phyloP scores from a whole-genome alignment of 495 filamentous ascomycete species.

The Neurospora sp. region DNA sequence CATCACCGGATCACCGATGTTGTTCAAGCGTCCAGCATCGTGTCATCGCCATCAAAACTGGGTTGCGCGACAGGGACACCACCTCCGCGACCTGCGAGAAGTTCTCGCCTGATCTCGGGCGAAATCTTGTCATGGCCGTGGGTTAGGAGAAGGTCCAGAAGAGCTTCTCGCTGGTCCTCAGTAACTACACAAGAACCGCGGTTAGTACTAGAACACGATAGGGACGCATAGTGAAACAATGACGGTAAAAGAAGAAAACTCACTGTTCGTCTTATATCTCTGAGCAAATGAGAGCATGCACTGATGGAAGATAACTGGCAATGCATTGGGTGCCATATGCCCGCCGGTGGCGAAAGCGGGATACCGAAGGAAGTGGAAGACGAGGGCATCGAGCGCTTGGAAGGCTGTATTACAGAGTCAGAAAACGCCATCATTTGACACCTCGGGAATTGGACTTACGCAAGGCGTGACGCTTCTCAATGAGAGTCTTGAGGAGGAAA shows the following conservation, averaged over 20 bases:
- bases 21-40: constrained; percentile 49
- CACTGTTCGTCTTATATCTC: constrained; percentile 72
- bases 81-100: constrained; percentile 79
- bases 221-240: neutral
- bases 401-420: constrained; percentile 31
- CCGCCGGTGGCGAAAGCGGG: constrained; percentile 30
- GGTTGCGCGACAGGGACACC: constrained; percentile 56
- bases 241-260: constrained; percentile 24
- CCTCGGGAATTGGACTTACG: constrained; percentile 32
- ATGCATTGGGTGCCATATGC: constrained; percentile 9
- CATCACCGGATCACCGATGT: neutral
- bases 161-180: constrained; percentile 74
- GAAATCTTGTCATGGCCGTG: constrained; percentile 84
- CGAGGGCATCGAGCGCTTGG: constrained; percentile 86
- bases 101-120: constrained; percentile 81
- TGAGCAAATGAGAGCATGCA: constrained; percentile 79
- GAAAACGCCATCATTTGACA: neutral
- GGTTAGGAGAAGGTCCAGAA: constrained; percentile 78
- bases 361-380: constrained; percentile 94
- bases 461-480: constrained; percentile 95
- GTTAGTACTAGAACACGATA: neutral
- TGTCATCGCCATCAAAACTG: constrained; percentile 71
- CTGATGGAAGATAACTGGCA: constrained; percentile 82
- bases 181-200: constrained; percentile 9
- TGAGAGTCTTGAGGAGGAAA: constrained; percentile 78